Base-by-base conservation (phyloP, 768 basidiomycete genomes). In the Rhizopogon sp. region DNA sequence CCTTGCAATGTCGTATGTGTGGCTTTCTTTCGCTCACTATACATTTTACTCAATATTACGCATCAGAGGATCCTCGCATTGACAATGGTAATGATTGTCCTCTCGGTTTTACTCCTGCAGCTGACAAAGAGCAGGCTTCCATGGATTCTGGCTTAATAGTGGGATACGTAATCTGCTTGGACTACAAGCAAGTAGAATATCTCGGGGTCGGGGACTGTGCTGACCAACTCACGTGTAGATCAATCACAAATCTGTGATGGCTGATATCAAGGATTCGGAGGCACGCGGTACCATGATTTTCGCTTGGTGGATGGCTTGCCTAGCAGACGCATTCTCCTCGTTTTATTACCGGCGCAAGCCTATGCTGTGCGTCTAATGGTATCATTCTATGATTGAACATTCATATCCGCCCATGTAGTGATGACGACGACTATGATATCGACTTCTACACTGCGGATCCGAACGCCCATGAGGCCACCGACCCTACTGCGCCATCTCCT, bases 221-320 rank as follows among this genome's bases (percentile, higher is more conserved):
- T 54, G 57, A 60, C 56, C 50, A 54, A n/a, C 9, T 14, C 11
- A 37, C 8, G 43, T 50, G 43, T 62, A 91, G 89, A 89, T 92
- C 67, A 92, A 91, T 70, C 88, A 90, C 64, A 90, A 89, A 68
- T 83, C 88, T 3, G 85, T 85, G 39, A 84, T 88, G 74, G 77
- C 80, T 9, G 82, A 77, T 56, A 88, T 90, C 59, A 78, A 81
- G 58, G 88, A 90, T 65, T 77, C 82, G 40, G 90, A 91, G 63
- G 83, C 77, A 49, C 82, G 87, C 51, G 87, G 88, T 25, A 90
- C 87, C 6, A 89, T 93, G 85, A 87, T 90, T 50, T 93, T 92
- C 64, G 87, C 92, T 1, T 94, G 93, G 88, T 95, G 93, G 92
- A 88, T 93, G 82, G 86, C 92, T 7, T 90, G 87, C 69, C 75